These are phyloP conservation scores for Ensete glaucum DNA, from an alignment of 176 grass and related monocot species.

Conservation along the genomic window DNA sequence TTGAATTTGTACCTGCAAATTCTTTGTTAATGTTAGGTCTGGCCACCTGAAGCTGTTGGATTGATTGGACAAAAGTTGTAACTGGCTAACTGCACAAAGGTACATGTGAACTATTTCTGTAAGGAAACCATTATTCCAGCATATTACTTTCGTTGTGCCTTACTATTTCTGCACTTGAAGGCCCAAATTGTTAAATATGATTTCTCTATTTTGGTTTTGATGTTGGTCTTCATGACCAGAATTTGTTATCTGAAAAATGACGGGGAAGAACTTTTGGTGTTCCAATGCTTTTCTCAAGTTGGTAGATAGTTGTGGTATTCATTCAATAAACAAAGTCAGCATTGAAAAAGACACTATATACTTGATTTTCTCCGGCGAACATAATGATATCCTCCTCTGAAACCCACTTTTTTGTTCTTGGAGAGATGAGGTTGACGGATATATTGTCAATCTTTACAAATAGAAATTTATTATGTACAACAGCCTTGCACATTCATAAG, in stretches of 20 bases:
- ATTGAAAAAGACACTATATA: not conserved
- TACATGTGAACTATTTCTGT: not conserved
- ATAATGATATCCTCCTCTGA: no score
- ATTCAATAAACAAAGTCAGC: not conserved
- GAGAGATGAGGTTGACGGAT: no score
- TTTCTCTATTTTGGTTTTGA: not conserved
- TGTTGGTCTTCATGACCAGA: not conserved
- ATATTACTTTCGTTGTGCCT: not conserved
- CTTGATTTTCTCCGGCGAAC: no score
- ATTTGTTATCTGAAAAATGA: not conserved
- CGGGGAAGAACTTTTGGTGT: not conserved
- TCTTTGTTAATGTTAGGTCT: constrained; percentile 34
- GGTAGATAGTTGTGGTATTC: not conserved
- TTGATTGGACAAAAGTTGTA: constrained; percentile 31
- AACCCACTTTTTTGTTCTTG: no score
- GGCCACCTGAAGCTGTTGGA: constrained; percentile 39
- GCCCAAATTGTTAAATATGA: not conserved
- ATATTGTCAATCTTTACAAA: no score
- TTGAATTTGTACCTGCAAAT: not conserved
- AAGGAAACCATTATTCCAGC: constrained; percentile 14
- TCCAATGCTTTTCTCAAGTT: not conserved
- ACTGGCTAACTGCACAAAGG: not conserved
- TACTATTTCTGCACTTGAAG: not conserved
- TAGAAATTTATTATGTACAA: no score
- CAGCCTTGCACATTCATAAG: no score